Base-by-base conservation (phyloP, 768 basidiomycete genomes). In the Trametes maxima region DNA sequence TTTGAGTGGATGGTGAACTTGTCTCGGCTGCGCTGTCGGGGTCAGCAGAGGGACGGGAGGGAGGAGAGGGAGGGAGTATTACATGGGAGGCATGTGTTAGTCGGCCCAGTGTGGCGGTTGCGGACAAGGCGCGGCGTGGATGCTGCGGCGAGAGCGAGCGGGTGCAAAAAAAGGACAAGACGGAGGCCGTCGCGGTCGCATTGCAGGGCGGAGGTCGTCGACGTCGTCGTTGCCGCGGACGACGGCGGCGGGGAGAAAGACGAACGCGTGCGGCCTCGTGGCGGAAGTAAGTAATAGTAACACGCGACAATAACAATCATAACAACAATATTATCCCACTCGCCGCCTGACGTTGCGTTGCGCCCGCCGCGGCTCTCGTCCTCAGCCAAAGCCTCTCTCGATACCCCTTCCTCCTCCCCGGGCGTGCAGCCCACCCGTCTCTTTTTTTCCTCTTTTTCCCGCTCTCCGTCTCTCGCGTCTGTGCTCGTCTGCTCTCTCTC, bases 1-100 rank as follows among this genome's bases (percentile, higher is more conserved):
- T 88, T 93, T 2, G 94, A 91, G 66, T 96, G 93, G 46, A 97
- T 92, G 6, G 88, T 90, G 69, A 92, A 89, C 72, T 90, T 92
- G 78, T 94, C 90, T 66, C 90, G 89, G 74, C 92, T 94, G 69
- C 2, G 36, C 37, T 21, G 40, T 13, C 10, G 14, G 5, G 10
- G 55, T 63, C 35, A 62, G 21, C 17, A 19, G 40, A 16, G 28
- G 16, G 8, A 39, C 14, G 13, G 45, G 8, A 3, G 3, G 56
- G 21, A 25, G 17, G 46, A 36, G 51, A 46, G 53, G 14, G 35
- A 19, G 39, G 16, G 37, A 28, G 52, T n/a, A 25, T 48, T 39
- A 68, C 67, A 65, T 64, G 36, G 67, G 65, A 14, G 63, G 65
- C 67, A 68, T 68, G 17, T 17, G 36, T 50, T 42, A 19, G 22